Evolutionary conservation across 768 basidiomycete species (phyloP).

Genomic region (Psilocybe tampanensis): DNA sequence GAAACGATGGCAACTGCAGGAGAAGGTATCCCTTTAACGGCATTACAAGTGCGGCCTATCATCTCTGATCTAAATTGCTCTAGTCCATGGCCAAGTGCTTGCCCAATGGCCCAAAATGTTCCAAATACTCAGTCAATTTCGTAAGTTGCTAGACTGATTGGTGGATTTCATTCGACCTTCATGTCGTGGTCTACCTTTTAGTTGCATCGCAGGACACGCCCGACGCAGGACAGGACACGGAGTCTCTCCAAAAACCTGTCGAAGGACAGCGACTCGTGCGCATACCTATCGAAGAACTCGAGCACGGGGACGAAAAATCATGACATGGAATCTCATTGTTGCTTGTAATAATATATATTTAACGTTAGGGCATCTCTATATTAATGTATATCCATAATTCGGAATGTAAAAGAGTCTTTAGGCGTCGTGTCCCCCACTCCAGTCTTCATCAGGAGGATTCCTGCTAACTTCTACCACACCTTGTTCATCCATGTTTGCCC

Average conservation of each 20-base stretch:
- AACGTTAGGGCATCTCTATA: not conserved
- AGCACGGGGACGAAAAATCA: constrained; percentile 30
- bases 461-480: constrained; percentile 48
- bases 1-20: constrained; percentile 80
- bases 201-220: constrained; percentile 51
- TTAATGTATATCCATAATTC: not conserved
- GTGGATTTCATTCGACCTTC: too few species aligned
- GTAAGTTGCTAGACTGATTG: constrained; percentile 41
- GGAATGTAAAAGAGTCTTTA: not conserved
- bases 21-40: constrained; percentile 45
- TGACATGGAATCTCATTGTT: not conserved
- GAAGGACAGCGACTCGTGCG: constrained; percentile 70
- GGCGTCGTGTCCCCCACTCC: constrained; percentile 39
- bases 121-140: constrained; percentile 66
- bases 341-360: not conserved
- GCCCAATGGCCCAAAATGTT: constrained; percentile 88
- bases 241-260: constrained; percentile 5
- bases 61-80: not conserved
- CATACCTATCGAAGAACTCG: constrained; percentile 71
- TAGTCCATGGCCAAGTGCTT: constrained; percentile 77
- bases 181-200: constrained; percentile 21
- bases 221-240: constrained; percentile 22
- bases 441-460: constrained; percentile 47
- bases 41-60: not conserved
- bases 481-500: constrained; percentile 43